A percentile compares a stretch with the other conserved stretches of the same genome.
phyloP scores from a whole-genome alignment of 352 stramenopile genomes.

The Phytophthora cryptogea region DNA sequence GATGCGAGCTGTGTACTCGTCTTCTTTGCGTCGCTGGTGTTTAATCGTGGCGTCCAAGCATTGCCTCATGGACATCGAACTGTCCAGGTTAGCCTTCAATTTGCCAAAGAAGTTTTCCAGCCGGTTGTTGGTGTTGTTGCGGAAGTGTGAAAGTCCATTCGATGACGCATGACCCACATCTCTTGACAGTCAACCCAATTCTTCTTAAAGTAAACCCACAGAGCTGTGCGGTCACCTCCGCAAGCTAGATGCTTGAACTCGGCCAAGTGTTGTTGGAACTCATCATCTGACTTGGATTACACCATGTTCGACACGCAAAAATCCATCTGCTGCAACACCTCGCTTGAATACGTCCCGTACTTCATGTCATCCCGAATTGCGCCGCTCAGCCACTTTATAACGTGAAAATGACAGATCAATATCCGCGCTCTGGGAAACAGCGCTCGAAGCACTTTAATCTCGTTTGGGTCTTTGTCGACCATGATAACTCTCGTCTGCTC shows the following conservation, averaged over 20 bases:
- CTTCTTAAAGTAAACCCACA: neutral
- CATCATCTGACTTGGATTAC: neutral
- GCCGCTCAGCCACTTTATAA: conserved; percentile 4
- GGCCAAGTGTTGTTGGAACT: conserved; percentile 7
- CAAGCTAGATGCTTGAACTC: conserved; percentile 6
- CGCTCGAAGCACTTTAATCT: conserved; percentile 8
- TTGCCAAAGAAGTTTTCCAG: neutral
- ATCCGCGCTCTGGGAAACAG: neutral
- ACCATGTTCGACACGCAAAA: conserved; percentile 13
- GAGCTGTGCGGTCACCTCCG: neutral
- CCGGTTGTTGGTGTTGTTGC: neutral
- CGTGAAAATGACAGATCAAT: conserved; percentile 6
- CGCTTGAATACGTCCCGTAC: conserved; percentile 5
- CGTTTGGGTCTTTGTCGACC: neutral
- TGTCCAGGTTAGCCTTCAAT: neutral
- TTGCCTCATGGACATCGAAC: neutral
- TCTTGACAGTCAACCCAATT: neutral
- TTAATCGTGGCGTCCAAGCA: neutral
- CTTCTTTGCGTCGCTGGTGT: conserved; percentile 2
- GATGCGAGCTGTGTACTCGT: neutral
- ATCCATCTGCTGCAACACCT: conserved; percentile 7
- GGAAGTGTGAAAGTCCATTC: neutral
- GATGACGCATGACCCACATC: neutral
- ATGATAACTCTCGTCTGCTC: conserved; percentile 4
- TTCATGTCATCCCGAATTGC: conserved; percentile 9